Evolutionary conservation across 148 eudicot genomes (phyloP), one percentile per base, ranked within the genome.

Genomic region (Simmondsia chinensis): DNA sequence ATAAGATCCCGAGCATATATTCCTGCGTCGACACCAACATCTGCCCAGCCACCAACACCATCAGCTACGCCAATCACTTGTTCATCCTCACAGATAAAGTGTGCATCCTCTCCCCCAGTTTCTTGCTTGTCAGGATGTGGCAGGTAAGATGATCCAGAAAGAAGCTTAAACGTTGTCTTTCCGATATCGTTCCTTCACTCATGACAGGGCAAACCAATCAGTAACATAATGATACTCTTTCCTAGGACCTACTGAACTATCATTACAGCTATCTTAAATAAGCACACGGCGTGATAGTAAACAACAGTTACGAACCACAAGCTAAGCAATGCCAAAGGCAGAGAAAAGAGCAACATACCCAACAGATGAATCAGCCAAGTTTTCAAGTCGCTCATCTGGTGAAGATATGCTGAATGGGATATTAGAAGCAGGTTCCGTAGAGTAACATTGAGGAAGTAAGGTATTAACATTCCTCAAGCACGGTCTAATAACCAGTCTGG

Each of bases 391-490:
- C 25, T 63, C 82, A 35, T 60, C 64, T 33, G 36, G 22, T 31
- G 43, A 36, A 5, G 61, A 36, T 25, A 41, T 58, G 48, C 75
- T 60, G 14, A 59, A 22, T 20, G 73, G 35, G 40, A 63, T 54
- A 38, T 63, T 56, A 24, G 78, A 63, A 49, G 59, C 52, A n/a
- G 49, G 35, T 20, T 65, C 69, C 32, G 54, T 57, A 7, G 72
- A 59, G 70, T 61, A 61, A 60, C 61, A 63, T 34, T 26, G 42
- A 39, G 60, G 41, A 41, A 62, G 54, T 32, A 65, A 76, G 25
- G 34, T 54, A 18, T 42, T 29, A 17, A 38, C 33, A 8, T 50
- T 33, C 42, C 20, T 68, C 11, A 21, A 47, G 41, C 47, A 56
- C 26, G 52, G 45, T 7, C 74, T 73, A 61, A 44, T 10, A 27